phyloP scores from a whole-genome alignment of 2,329 filamentous ascomycete species.

The Alternaria hordeiaustralica region DNA sequence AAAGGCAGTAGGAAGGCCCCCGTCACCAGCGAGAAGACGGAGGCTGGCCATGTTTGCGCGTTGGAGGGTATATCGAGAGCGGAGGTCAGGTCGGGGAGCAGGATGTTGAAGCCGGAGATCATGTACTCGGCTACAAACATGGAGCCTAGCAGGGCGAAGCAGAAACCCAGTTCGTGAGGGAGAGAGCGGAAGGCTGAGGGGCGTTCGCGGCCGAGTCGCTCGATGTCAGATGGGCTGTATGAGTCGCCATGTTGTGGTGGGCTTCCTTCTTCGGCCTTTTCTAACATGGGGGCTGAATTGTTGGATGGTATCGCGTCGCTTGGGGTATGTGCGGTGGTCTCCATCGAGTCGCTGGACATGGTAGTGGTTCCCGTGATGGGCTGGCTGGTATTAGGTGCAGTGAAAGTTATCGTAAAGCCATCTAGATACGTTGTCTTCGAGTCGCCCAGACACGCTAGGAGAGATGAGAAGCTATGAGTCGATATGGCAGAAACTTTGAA shows the following conservation, averaged over 20 bases:
- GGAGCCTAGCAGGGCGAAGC: conserved; percentile 66
- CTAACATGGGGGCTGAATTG: neutral
- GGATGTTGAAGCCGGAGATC: conserved; percentile 74
- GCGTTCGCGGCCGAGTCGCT: conserved; percentile 67
- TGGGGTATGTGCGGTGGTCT: neutral
- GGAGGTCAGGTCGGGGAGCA: conserved; percentile 69
- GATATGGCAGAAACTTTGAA: neutral
- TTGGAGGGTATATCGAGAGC: conserved; percentile 71
- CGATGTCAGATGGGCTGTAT: conserved; percentile 52
- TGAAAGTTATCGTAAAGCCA: neutral
- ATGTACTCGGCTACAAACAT: conserved; percentile 75
- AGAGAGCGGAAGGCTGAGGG: conserved; percentile 62
- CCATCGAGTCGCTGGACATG: neutral
- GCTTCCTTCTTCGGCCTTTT: conserved; percentile 22
- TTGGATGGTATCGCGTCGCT: neutral
- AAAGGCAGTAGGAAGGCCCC: conserved; percentile 55
- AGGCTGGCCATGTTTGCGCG: conserved; percentile 57
- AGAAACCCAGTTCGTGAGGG: conserved; percentile 67
- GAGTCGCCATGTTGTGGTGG: conserved; percentile 13
- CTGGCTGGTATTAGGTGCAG: neutral
- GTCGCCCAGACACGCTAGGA: neutral
- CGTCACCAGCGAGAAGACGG: conserved; percentile 47
- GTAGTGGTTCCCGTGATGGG: neutral
- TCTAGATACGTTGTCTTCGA: neutral
- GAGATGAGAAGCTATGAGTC: neutral